Conservation (phyloP, 164 flowering plant genomes). For the Euptelea pleiosperma region DNA sequence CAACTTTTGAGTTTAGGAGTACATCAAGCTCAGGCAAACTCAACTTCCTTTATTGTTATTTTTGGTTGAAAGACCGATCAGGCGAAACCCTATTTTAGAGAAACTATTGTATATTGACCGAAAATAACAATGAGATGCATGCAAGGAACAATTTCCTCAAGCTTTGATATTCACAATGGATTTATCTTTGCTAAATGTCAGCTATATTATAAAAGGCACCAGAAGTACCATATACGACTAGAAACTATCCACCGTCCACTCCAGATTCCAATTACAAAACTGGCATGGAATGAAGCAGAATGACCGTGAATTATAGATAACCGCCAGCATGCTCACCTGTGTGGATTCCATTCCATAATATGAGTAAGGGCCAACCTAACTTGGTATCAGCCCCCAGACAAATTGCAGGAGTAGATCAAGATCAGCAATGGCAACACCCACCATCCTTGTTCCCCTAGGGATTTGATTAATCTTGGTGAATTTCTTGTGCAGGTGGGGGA, state of each 20-base stretch:
- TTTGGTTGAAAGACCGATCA: too few relatives aligned
- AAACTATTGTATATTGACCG: too few relatives aligned
- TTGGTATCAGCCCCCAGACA: neutral
- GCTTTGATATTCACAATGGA: constrained; percentile 4
- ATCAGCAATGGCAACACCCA: neutral
- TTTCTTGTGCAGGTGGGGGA: constrained; percentile 59
- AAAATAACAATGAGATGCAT: too few relatives aligned
- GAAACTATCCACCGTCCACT: neutral
- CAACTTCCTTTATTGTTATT: too few relatives aligned
- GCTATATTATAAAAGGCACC: neutral
- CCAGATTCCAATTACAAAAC: constrained; percentile 4
- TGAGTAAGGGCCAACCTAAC: too few relatives aligned
- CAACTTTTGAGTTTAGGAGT: too few relatives aligned
- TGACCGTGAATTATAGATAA: neutral
- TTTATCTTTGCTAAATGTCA: constrained; percentile 1
- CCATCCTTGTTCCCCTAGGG: neutral
- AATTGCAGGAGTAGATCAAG: neutral
- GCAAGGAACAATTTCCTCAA: neutral
- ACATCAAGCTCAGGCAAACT: too few relatives aligned
- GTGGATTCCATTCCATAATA: too few relatives aligned
- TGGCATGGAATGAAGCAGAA: neutral
- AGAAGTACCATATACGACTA: constrained; percentile 2
- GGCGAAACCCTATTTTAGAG: too few relatives aligned
- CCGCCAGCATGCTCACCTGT: neutral
- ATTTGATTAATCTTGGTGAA: constrained; percentile 42